These are phyloP conservation scores for Botrytis pseudocinerea DNA, from an alignment of 2,329 filamentous ascomycete species.

Conservation along the genomic window DNA sequence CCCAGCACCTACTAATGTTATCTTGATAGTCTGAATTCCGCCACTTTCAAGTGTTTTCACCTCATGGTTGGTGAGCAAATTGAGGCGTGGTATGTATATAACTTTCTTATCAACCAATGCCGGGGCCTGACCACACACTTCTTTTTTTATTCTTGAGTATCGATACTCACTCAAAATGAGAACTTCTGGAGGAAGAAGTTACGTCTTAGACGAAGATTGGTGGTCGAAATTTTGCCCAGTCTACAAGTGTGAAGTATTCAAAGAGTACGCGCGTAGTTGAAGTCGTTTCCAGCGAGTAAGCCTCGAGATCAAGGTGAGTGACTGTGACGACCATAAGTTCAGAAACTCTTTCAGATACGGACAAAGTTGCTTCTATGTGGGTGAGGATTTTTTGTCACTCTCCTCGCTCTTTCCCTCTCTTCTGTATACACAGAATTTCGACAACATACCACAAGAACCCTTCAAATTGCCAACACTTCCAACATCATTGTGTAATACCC, in stretches of 20 bases:
- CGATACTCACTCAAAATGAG: too few species aligned
- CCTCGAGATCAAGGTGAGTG: not conserved
- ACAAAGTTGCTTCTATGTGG: too few species aligned
- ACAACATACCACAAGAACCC: too few species aligned
- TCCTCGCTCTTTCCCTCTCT: too few species aligned
- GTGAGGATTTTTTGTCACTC: too few species aligned
- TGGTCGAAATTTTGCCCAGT: not conserved
- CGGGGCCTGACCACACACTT: not conserved
- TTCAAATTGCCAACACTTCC: too few species aligned
- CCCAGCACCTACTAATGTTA: not conserved
- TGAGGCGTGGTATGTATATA: not conserved
- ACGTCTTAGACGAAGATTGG: not conserved
- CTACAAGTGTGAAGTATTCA: not conserved
- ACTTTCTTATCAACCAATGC: not conserved
- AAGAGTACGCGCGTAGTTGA: too few species aligned
- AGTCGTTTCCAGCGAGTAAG: not conserved
- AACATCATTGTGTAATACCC: too few species aligned
- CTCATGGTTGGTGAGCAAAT: not conserved
- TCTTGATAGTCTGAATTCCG: not conserved
- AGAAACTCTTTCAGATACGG: too few species aligned
- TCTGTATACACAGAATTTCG: too few species aligned
- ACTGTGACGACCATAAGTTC: not conserved
- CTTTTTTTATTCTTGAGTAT: not conserved
- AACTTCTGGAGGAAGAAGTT: not conserved
- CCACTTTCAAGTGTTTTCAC: not conserved